Evolutionary conservation across 257 asterid genomes (phyloP), one percentile per base, ranked within the genome.

Genomic region (Lycium ferocissimum): DNA sequence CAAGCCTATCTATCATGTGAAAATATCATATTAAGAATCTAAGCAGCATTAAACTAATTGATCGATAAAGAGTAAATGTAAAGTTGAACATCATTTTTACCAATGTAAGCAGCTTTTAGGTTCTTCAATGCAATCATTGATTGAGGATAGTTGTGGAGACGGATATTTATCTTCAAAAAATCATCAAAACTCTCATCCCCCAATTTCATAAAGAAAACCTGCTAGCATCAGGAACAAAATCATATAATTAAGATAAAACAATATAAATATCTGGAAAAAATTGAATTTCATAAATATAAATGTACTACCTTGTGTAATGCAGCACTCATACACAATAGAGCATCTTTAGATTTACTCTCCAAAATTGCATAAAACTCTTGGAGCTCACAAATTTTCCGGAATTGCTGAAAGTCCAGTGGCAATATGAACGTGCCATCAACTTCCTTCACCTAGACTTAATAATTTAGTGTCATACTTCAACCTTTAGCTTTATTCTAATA

Each of bases 81-180:
- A 84, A 79, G 59, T 70, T 70, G 79, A 82, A 82, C 9, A 75
- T 40, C 79, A 43, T 18, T 61, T 83, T 93, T 70, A 96, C 98
- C 98, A 83, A 96, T 96, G 89, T 95, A 96, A 88, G 99, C 98
- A 80, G 99, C 99, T 94, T 96, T 96, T 69, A 96, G 95, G 88
- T 95, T 94, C 95, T 95, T 96, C 90, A 96, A 84, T 82, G 98
- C 98, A 87, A 95, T 92, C 95, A 91, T 83, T 22, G 98, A 94
- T 85, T 93, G 94, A 53, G 93, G 97, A 85, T 94, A 89, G 86
- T 91, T 96, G 89, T 93, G 92, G 85, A 96, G 89, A 65, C 98
- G 98, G 79, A 96, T 86, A 81, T 90, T 92, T 84, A 96, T 86
- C 92, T 91, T 95, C 85, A 82, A 85, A 85, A 78, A 70, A 26